Conservation (phyloP, 495 filamentous ascomycete genomes). For the Podospora fimiseda region DNA sequence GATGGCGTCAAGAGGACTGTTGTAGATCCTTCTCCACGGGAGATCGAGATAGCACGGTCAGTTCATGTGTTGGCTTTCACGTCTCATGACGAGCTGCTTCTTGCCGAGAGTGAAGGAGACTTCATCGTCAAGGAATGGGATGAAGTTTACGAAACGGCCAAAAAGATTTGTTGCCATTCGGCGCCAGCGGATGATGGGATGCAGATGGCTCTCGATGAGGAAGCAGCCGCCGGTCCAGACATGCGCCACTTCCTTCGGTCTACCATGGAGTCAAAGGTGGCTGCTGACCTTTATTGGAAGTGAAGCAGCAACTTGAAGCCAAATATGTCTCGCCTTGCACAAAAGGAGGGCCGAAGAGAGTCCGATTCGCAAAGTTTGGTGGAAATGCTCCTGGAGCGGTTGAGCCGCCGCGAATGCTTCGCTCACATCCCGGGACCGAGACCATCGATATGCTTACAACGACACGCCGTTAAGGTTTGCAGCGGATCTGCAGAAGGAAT, state of each 20-base stretch:
- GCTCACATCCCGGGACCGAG: not conserved
- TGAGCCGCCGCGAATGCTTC: not conserved
- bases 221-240: slow-evolving; percentile 31
- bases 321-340: not conserved
- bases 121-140: slow-evolving; percentile 79
- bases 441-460: not conserved
- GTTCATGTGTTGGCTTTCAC: slow-evolving; percentile 75
- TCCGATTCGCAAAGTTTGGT: not conserved
- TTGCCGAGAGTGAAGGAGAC: slow-evolving; percentile 73
- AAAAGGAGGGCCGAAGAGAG: not conserved
- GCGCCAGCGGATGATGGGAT: slow-evolving; percentile 35
- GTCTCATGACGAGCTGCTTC: slow-evolving; percentile 62
- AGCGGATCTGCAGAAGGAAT: not conserved
- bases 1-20: slow-evolving; percentile 40
- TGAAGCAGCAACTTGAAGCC: slow-evolving; percentile 19
- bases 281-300: slow-evolving; percentile 56
- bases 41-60: slow-evolving; percentile 54
- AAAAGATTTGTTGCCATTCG: slow-evolving; percentile 53
- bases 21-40: slow-evolving; percentile 48
- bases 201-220: slow-evolving; percentile 42
- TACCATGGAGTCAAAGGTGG: slow-evolving; percentile 53
- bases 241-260: slow-evolving; percentile 59
- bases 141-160: slow-evolving; percentile 56
- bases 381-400: not conserved
- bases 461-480: not conserved